Evolutionary conservation across 345 rosid genomes (phyloP), one percentile per base, ranked within the genome.

Genomic region (Brassica napus): DNA sequence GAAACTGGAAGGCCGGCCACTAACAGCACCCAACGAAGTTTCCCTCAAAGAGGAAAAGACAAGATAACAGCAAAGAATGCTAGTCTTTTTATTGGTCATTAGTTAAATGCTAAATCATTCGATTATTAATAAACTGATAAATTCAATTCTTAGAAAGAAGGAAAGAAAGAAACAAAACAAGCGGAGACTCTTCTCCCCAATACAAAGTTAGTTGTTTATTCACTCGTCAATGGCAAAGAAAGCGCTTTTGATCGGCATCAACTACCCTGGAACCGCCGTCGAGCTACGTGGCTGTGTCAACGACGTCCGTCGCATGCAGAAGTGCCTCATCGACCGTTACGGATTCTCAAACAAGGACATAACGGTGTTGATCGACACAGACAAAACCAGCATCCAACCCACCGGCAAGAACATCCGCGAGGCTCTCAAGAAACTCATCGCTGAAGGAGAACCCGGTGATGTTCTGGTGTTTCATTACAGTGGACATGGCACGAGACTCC

Each of bases 401-500:
- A 94, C 97, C 11, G 97, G 98, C 69, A 88, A 83, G 74, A 94
- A 92, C 82, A 86, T 94, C 59, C 85, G 94, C 35, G 39, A 66
- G 12, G 86, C 88, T 6, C 67, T 94, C 47, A 8, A 7, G 24
- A 49, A 80, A 44, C 93, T 94, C 47, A 72, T 88, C 34, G 39
- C 71, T 6, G 76, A 88, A 0, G 94, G 92, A 0, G 32, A 84
- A 58, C 66, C 88, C 1, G 92, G 89, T 7, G 97, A 94, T 61
- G 28, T 83, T 28, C 86, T 92, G 26, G 91, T 91, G 42, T 83
- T 92, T 16, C 97, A 94, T 78, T 94, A 91, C 88, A 92, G 97
- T 74, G 98, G 98, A 28, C 98, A 94, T 42, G 98, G 97, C 65
- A 94, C 98, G 8, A 88, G 98, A 81, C 82, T 92, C 11, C 97